Conservation (phyloP, 1,284 basidiomycete species). For the Sanghuangporus sanghuang region DNA sequence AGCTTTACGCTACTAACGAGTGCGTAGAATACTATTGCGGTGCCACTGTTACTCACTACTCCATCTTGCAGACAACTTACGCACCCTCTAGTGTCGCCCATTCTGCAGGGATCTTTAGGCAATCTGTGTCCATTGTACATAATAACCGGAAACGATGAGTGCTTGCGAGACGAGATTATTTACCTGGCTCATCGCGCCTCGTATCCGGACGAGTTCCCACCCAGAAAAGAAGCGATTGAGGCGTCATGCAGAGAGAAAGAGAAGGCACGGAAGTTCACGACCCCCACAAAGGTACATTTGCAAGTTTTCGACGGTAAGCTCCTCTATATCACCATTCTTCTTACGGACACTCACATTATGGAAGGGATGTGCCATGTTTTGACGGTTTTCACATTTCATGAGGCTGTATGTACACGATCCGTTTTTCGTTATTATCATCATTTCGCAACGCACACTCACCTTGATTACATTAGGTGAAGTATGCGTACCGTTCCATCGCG, state of each 20-base stretch:
- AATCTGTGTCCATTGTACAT: slow-evolving; percentile 81
- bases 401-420: slow-evolving; percentile 37
- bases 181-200: slow-evolving; percentile 83
- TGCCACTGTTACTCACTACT: not conserved
- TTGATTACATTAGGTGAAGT: slow-evolving; percentile 38
- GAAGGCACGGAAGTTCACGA: slow-evolving; percentile 49
- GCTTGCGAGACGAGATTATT: slow-evolving; percentile 78
- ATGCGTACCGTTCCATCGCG: slow-evolving; percentile 52
- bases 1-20: slow-evolving; percentile 80
- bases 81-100: slow-evolving; percentile 77
- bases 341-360: too few relatives aligned
- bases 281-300: slow-evolving; percentile 77
- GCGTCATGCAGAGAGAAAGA: slow-evolving; percentile 45
- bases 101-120: slow-evolving; percentile 73
- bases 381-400: slow-evolving; percentile 67
- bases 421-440: not conserved
- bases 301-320: slow-evolving; percentile 58
- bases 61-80: slow-evolving; percentile 54
- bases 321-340: not conserved
- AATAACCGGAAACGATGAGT: slow-evolving; percentile 73
- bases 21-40: slow-evolving; percentile 25
- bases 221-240: slow-evolving; percentile 49
- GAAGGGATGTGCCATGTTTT: slow-evolving; percentile 63
- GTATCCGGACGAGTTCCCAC: slow-evolving; percentile 64
- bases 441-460: not conserved